A percentile compares a stretch with the other conserved stretches of the same genome.
Evolutionary conservation across 192 early-diverging fungal species (phyloP).

Genomic region (Backusella tuberculispora): DNA sequence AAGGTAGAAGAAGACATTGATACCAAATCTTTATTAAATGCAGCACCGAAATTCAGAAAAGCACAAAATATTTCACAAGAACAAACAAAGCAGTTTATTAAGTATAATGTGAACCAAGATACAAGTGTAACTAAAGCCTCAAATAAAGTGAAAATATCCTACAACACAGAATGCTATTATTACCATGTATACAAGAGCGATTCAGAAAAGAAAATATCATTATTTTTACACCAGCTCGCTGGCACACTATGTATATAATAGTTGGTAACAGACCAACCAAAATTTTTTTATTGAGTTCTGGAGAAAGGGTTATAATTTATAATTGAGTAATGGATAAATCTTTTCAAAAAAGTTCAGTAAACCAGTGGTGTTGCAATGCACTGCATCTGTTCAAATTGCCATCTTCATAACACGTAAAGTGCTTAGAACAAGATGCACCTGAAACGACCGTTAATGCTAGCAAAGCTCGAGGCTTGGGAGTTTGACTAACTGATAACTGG

Average conservation of each 20-base stretch:
- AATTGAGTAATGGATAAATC: too few species aligned
- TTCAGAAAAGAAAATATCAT: not conserved
- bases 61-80: not conserved
- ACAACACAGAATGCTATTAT: not conserved
- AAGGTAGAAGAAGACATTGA: too few species aligned
- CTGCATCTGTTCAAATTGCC: constrained; percentile 1
- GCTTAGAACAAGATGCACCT: constrained; percentile 1
- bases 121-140: not conserved
- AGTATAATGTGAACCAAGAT: not conserved
- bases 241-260: too few species aligned
- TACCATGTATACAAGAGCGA: not conserved
- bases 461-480: not conserved
- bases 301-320: too few species aligned
- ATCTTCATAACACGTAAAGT: constrained; percentile 2
- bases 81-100: not conserved
- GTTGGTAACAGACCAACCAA: too few species aligned
- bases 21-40: not conserved
- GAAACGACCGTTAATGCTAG: not conserved
- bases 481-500: not conserved
- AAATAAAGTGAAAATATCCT: not conserved
- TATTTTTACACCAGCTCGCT: too few species aligned
- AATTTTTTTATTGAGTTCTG: too few species aligned
- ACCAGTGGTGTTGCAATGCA: too few species aligned
- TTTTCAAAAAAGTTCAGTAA: too few species aligned
- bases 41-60: not conserved